These are phyloP conservation scores for Ormosia emarginata DNA, from an alignment of 306 rosid species.

Conservation along the genomic window DNA sequence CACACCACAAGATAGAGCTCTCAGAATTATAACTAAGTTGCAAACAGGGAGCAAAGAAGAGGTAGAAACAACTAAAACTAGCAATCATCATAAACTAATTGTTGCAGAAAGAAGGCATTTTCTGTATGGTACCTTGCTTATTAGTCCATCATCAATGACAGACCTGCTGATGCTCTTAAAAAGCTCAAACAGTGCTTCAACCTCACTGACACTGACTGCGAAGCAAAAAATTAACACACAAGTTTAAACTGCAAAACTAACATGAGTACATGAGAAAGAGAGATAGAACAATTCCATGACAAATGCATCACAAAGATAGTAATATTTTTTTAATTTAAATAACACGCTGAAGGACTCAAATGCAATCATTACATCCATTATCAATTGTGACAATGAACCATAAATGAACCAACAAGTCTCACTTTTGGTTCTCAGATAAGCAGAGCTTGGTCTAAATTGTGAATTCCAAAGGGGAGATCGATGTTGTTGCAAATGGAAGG, in stretches of 20 bases:
- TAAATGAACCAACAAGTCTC: not conserved
- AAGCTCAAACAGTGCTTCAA: constrained; percentile 91
- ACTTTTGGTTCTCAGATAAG: not conserved
- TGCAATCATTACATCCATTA: not conserved
- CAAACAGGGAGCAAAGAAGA: not conserved
- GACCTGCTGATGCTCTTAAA: constrained; percentile 81
- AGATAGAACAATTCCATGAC: not conserved
- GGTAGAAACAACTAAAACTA: not conserved
- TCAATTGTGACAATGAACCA: not conserved
- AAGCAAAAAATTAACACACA: constrained; percentile 28
- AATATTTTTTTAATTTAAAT: not conserved
- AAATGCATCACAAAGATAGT: not conserved
- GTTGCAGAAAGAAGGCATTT: not conserved
- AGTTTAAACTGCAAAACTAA: not conserved
- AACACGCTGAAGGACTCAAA: not conserved
- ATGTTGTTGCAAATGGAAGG: not conserved
- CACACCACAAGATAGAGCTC: not conserved
- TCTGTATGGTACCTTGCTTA: constrained; percentile 66
- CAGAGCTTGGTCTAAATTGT: not conserved
- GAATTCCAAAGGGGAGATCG: not conserved
- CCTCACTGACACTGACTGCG: constrained; percentile 77
- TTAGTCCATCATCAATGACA: constrained; percentile 77
- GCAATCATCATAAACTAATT: not conserved
- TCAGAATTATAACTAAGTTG: not conserved
- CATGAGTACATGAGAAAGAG: not conserved